Evolutionary conservation across 2,329 filamentous ascomycete genomes (phyloP).

Genomic region (Eurotiales sp.): DNA sequence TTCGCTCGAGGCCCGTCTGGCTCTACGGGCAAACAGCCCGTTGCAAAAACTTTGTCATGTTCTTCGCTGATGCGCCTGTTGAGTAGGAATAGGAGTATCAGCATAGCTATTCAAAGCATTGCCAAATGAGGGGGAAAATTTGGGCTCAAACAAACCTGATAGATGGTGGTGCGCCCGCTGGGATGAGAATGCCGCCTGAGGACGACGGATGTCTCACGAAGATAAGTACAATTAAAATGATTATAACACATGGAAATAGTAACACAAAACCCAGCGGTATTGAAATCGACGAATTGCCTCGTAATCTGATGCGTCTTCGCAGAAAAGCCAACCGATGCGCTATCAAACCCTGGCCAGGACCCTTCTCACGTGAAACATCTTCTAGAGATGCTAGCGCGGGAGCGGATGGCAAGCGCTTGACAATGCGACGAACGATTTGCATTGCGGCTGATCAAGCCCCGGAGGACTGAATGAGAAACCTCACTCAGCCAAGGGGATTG

Average conservation of each 20-base stretch:
- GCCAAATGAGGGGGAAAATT: neutral
- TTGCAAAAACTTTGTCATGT: constrained; percentile 93
- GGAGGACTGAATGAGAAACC: constrained; percentile 18
- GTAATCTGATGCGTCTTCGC: constrained; percentile 77
- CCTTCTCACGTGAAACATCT: constrained; percentile 44
- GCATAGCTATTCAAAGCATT: neutral
- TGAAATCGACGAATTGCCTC: constrained; percentile 86
- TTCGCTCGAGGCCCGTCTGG: constrained; percentile 75
- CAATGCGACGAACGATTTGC: constrained; percentile 52
- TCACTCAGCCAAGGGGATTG: constrained; percentile 17
- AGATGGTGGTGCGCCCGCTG: constrained; percentile 78
- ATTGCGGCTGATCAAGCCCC: constrained; percentile 35
- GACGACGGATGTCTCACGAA: constrained; percentile 85
- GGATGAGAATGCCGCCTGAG: constrained; percentile 77
- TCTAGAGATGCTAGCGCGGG: constrained; percentile 44
- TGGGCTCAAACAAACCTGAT: constrained; percentile 75
- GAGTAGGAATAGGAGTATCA: neutral
- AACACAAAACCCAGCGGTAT: constrained; percentile 90
- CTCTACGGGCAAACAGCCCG: constrained; percentile 75
- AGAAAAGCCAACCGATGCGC: constrained; percentile 70
- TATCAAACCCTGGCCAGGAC: constrained; percentile 26
- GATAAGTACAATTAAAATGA: constrained; percentile 84
- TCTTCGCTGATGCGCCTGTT: constrained; percentile 91
- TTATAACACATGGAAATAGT: constrained; percentile 84
- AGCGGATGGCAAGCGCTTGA: constrained; percentile 49